Evolutionary conservation across 352 stramenopile species (phyloP).

Genomic region (Phytopythium boreale): DNA sequence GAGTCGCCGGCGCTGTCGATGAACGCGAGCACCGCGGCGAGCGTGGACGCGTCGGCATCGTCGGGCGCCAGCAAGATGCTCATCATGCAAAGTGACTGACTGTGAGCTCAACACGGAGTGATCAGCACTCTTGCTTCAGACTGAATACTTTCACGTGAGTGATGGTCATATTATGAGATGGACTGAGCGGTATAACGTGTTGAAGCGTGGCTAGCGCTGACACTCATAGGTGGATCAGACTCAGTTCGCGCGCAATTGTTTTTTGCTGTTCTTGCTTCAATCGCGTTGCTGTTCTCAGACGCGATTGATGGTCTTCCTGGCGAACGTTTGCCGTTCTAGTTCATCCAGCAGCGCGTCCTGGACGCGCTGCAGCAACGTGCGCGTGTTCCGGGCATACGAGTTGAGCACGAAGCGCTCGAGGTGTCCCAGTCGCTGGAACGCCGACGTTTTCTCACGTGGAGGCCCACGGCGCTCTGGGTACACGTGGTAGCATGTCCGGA

Average conservation of each 20-base stretch:
- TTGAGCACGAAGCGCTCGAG: conserved; percentile 6
- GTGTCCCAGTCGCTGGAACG: neutral
- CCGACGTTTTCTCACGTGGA: neutral
- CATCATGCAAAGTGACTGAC: neutral
- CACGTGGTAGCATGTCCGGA: conserved; percentile 5
- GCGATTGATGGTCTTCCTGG: neutral
- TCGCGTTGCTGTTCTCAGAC: no score
- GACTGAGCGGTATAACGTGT: no score
- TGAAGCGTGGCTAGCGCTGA: no score
- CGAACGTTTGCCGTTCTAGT: neutral
- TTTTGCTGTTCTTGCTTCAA: no score
- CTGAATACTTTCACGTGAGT: no score
- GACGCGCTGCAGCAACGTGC: neutral
- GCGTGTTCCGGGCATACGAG: neutral
- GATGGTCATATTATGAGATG: no score
- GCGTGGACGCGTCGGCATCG: neutral
- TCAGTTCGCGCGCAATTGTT: no score
- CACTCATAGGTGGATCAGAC: no score
- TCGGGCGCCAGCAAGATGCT: neutral
- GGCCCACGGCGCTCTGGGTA: neutral
- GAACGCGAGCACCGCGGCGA: neutral
- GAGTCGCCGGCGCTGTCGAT: neutral
- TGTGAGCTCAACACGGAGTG: no score
- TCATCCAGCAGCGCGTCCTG: conserved; percentile 4
- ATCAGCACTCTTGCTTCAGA: no score